Conservation (phyloP, 2,329 filamentous ascomycete species). For the Didymosphaeria variabile region DNA sequence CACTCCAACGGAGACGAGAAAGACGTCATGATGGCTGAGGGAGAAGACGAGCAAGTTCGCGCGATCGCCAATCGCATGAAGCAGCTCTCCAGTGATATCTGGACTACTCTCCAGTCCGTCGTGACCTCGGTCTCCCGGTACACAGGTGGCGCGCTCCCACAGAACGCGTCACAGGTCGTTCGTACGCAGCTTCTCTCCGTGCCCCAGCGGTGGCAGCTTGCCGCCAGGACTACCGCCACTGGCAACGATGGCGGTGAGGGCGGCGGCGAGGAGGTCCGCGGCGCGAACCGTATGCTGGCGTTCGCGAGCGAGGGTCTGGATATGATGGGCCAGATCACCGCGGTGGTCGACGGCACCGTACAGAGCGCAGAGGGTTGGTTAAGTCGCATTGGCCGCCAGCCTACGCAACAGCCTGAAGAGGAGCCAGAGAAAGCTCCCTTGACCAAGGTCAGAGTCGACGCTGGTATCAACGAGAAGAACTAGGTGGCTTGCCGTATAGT, state of each 20-base stretch:
- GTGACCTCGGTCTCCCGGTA: slow-evolving; percentile 88
- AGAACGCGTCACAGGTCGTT: slow-evolving; percentile 86
- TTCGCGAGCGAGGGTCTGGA: slow-evolving; percentile 91
- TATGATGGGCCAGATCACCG: slow-evolving; percentile 91
- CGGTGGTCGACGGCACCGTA: slow-evolving; percentile 87
- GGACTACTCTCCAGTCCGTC: slow-evolving; percentile 73
- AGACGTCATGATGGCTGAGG: slow-evolving; percentile 26
- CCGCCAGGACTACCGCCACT: slow-evolving; percentile 60
- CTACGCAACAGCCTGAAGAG: slow-evolving; percentile 10
- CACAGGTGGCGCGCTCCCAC: slow-evolving; percentile 87
- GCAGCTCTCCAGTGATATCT: slow-evolving; percentile 63
- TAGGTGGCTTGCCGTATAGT: neutral
- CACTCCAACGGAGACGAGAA: slow-evolving; percentile 30
- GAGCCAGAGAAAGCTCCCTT: slow-evolving; percentile 28
- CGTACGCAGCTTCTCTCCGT: slow-evolving; percentile 84
- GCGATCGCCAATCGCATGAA: slow-evolving; percentile 80
- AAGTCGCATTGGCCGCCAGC: slow-evolving; percentile 69
- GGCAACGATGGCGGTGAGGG: slow-evolving; percentile 23
- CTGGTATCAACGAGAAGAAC: slow-evolving; percentile 9
- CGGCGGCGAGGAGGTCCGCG: slow-evolving; percentile 56
- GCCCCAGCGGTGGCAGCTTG: slow-evolving; percentile 81
- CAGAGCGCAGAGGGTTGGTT: slow-evolving; percentile 93
- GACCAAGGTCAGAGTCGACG: slow-evolving; percentile 6
- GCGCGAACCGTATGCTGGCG: slow-evolving; percentile 80
- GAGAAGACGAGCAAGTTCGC: slow-evolving; percentile 55